phyloP scores from a whole-genome alignment of 495 filamentous ascomycete species.

The Penicillium antarcticum region DNA sequence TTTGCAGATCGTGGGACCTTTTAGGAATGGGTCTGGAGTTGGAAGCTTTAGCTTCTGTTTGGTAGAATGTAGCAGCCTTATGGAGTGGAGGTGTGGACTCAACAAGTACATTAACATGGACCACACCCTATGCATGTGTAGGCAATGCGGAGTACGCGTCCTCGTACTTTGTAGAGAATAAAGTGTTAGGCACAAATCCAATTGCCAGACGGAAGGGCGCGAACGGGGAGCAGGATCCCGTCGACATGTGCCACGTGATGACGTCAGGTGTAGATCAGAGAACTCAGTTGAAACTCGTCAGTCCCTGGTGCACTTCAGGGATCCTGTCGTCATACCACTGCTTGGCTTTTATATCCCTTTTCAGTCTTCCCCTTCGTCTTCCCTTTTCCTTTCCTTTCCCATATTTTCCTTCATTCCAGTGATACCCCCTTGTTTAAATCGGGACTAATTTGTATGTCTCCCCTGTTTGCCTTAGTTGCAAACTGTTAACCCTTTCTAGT shows the following conservation, averaged over 20 bases:
- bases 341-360: constrained; percentile 4
- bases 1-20: not conserved
- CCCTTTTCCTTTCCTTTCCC: constrained; percentile 3
- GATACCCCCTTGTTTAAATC: constrained; percentile 32
- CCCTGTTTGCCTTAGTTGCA: constrained; percentile 14
- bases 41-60: not conserved
- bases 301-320: not conserved
- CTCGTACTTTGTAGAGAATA: too few relatives aligned
- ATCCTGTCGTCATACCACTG: constrained; percentile 3
- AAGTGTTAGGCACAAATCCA: too few relatives aligned
- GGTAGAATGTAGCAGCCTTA: not conserved
- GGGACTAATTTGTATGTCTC: constrained; percentile 14
- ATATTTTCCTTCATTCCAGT: constrained; percentile 32
- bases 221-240: constrained; percentile 1
- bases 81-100: not conserved
- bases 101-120: not conserved
- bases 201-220: not conserved
- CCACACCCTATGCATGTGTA: too few relatives aligned
- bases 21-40: not conserved
- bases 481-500: constrained; percentile 13
- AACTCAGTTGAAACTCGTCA: too few relatives aligned
- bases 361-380: constrained; percentile 4
- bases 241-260: constrained; percentile 2
- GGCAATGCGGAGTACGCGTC: too few relatives aligned
- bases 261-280: constrained; percentile 7